Conservation (phyloP, 2,329 filamentous ascomycete species). For the Berkeleyomyces rouxiae region DNA sequence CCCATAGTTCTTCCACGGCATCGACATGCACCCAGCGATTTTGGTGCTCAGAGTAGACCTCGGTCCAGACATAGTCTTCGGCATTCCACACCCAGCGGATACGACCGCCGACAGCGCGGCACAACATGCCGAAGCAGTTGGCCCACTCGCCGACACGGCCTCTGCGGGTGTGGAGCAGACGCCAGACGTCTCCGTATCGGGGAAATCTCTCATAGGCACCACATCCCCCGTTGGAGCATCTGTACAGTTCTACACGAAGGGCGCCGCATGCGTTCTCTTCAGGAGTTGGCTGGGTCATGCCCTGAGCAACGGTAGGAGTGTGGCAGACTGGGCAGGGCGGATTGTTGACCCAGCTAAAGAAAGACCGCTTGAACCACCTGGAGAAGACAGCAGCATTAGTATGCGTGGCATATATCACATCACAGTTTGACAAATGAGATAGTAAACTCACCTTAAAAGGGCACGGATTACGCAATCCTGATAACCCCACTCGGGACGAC, state of each 20-base stretch:
- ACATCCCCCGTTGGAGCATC: constrained; percentile 63
- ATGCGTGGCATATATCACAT: neutral
- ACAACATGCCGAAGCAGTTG: constrained; percentile 98
- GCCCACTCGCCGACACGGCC: constrained; percentile 92
- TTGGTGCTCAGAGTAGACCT: constrained; percentile 88
- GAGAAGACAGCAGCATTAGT: constrained; percentile 15
- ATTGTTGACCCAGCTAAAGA: constrained; percentile 96
- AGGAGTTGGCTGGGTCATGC: constrained; percentile 67
- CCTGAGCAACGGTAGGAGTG: constrained; percentile 66
- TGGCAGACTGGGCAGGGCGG: constrained; percentile 69
- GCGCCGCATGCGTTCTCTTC: constrained; percentile 85
- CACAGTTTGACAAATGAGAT: neutral
- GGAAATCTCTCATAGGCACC: constrained; percentile 76
- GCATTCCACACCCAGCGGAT: constrained; percentile 98
- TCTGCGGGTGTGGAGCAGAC: constrained; percentile 67
- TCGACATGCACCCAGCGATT: constrained; percentile 95
- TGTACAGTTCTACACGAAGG: constrained; percentile 74
- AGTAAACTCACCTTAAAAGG: constrained; percentile 47
- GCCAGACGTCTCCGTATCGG: constrained; percentile 89
- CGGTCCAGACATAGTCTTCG: constrained; percentile 95
- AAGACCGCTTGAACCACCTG: constrained; percentile 80
- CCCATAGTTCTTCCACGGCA: constrained; percentile 86
- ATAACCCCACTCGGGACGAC: constrained; percentile 83
- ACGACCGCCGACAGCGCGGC: constrained; percentile 74
- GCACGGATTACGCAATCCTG: constrained; percentile 91